A percentile compares a stretch with the other conserved stretches of the same genome.
phyloP scores from a whole-genome alignment of 441 rosid genomes.

The Adansonia madagascariensis region DNA sequence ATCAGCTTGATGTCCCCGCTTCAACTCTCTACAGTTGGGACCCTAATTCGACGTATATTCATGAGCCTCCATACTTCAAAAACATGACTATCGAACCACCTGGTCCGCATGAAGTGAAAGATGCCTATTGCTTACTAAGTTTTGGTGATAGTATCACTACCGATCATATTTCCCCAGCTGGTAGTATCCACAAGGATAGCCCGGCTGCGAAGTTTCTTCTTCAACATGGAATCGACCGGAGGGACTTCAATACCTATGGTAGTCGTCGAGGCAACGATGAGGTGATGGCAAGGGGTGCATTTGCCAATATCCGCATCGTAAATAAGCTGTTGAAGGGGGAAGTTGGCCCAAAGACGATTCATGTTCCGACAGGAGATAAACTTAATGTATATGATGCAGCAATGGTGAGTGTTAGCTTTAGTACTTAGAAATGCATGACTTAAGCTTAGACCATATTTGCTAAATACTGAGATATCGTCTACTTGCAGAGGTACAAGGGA shows the following conservation, averaged over 20 bases:
- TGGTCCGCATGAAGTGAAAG: slow-evolving; percentile 59
- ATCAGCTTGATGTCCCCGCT: slow-evolving; percentile 52
- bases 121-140: slow-evolving; percentile 63
- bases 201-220: slow-evolving; percentile 62
- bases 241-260: slow-evolving; percentile 67
- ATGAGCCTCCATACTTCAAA: slow-evolving; percentile 67
- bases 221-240: slow-evolving; percentile 47
- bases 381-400: slow-evolving; percentile 65
- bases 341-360: slow-evolving; percentile 62
- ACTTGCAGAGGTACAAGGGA: slow-evolving; percentile 53
- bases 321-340: slow-evolving; percentile 63
- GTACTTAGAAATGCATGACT: neutral
- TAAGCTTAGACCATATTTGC: neutral
- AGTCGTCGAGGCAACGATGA: slow-evolving; percentile 66
- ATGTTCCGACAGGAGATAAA: slow-evolving; percentile 61
- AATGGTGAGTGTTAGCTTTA: slow-evolving; percentile 42
- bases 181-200: slow-evolving; percentile 60
- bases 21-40: slow-evolving; percentile 59
- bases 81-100: slow-evolving; percentile 59
- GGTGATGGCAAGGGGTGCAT: slow-evolving; percentile 66
- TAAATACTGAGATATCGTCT: neutral
- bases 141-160: slow-evolving; percentile 72
- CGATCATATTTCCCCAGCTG: slow-evolving; percentile 72
- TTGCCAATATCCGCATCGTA: slow-evolving; percentile 58
- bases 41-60: slow-evolving; percentile 58